A percentile compares a stretch with the other conserved stretches of the same genome.
Conservation (phyloP, 2,329 filamentous ascomycete species). For the Dactylellina haptotyla region DNA sequence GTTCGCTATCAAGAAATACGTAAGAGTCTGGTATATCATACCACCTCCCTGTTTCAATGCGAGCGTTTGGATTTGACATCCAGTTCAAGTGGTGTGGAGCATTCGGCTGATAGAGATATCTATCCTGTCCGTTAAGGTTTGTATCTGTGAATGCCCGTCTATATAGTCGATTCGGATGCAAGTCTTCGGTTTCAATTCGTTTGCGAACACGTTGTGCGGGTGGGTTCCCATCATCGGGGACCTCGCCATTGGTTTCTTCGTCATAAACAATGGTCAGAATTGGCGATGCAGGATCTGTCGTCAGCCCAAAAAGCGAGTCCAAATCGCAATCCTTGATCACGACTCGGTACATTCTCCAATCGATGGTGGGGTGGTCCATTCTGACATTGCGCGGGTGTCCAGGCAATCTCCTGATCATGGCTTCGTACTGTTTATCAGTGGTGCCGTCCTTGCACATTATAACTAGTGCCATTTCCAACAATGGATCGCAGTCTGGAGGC, state of each 20-base stretch:
- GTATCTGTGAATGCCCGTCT: slow-evolving; percentile 7
- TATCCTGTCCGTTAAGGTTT: slow-evolving; percentile 14
- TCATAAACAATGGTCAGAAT: slow-evolving; percentile 20
- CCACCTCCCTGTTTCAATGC: slow-evolving; percentile 2
- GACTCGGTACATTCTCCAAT: slow-evolving; percentile 26
- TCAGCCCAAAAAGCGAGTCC: not conserved
- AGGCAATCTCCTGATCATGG: slow-evolving; percentile 5
- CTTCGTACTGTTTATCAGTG: slow-evolving; percentile 26
- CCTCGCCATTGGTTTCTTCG: not conserved
- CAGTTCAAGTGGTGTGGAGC: slow-evolving; percentile 14
- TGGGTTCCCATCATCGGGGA: not conserved
- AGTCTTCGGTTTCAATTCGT: slow-evolving; percentile 6
- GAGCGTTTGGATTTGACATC: slow-evolving; percentile 25
- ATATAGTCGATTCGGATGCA: not conserved
- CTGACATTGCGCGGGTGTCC: slow-evolving; percentile 12
- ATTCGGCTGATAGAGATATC: slow-evolving; percentile 2
- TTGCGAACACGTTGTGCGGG: not conserved
- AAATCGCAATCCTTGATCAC: slow-evolving; percentile 7
- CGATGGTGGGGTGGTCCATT: slow-evolving; percentile 7
- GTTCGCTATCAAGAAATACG: slow-evolving; percentile 4
- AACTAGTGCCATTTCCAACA: slow-evolving; percentile 1
- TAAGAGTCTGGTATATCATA: slow-evolving; percentile 23
- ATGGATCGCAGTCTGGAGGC: not conserved
- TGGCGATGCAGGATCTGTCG: not conserved
- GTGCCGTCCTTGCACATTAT: slow-evolving; percentile 30